Evolutionary conservation across 2,329 filamentous ascomycete species (phyloP).

Genomic region (Podosphaera fusca): DNA sequence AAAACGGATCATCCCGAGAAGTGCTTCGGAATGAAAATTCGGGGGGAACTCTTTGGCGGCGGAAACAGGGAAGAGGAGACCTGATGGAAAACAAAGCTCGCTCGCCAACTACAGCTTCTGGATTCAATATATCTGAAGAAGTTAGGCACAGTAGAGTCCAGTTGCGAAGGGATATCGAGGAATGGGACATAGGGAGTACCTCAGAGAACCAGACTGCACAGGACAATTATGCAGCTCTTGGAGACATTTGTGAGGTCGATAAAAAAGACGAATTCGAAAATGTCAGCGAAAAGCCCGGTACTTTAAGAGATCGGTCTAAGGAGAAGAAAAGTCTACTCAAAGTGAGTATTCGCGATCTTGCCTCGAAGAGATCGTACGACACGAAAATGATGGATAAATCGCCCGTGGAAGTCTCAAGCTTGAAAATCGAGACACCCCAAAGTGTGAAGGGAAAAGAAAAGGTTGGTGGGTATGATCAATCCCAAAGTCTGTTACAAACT

Average conservation of each 20-base stretch:
- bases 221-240: constrained; percentile 84
- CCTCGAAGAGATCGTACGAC: not conserved
- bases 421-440: too few species aligned
- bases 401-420: not conserved
- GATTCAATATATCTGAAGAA: not conserved
- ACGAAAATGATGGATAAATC: not conserved
- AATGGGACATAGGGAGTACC: constrained; percentile 58
- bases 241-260: constrained; percentile 67
- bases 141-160: not conserved
- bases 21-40: constrained; percentile 23
- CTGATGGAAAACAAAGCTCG: constrained; percentile 20
- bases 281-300: constrained; percentile 6
- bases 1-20: not conserved
- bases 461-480: not conserved
- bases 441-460: constrained; percentile 2
- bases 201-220: constrained; percentile 51
- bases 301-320: constrained; percentile 2
- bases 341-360: not conserved
- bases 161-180: constrained; percentile 19
- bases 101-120: not conserved
- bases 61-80: constrained; percentile 27
- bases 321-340: not conserved
- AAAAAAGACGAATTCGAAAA: constrained; percentile 37
- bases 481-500: not conserved
- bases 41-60: constrained; percentile 22